Conservation (phyloP, 257 asterid genomes). For the Solanum sitiens region DNA sequence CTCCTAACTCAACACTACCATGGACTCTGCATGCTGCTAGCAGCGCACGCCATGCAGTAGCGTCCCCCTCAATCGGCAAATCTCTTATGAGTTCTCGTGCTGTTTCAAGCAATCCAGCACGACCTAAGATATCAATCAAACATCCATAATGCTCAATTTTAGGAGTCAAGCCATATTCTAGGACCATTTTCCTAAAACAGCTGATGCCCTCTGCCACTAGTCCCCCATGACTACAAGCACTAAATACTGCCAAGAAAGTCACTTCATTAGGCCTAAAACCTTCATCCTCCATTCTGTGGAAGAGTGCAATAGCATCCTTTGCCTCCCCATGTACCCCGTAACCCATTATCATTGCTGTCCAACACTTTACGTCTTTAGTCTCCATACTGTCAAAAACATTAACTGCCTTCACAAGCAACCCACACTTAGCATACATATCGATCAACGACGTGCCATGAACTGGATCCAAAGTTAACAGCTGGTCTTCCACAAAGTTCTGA, state of each 20-base stretch:
- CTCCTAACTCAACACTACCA: conserved; percentile 41
- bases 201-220: conserved; percentile 36
- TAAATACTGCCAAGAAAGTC: conserved; percentile 49
- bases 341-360: conserved; percentile 58
- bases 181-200: conserved; percentile 42
- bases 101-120: conserved; percentile 51
- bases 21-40: conserved; percentile 57
- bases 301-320: conserved; percentile 23
- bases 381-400: conserved; percentile 25
- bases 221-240: conserved; percentile 64
- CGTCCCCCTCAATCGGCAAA: conserved; percentile 37
- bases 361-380: conserved; percentile 38
- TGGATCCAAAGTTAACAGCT: conserved; percentile 26
- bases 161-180: conserved; percentile 29
- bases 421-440: conserved; percentile 52
- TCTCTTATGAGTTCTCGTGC: conserved; percentile 35
- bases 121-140: conserved; percentile 48
- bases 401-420: conserved; percentile 42
- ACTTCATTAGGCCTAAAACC: conserved; percentile 46
- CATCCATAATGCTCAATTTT: conserved; percentile 60
- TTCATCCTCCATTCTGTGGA: conserved; percentile 42
- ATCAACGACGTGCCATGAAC: conserved; percentile 45
- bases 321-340: conserved; percentile 44
- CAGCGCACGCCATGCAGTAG: conserved; percentile 54
- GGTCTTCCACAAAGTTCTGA: conserved; percentile 20